Conservation (phyloP, 2,329 filamentous ascomycete genomes). For the Penicillium paneum region DNA sequence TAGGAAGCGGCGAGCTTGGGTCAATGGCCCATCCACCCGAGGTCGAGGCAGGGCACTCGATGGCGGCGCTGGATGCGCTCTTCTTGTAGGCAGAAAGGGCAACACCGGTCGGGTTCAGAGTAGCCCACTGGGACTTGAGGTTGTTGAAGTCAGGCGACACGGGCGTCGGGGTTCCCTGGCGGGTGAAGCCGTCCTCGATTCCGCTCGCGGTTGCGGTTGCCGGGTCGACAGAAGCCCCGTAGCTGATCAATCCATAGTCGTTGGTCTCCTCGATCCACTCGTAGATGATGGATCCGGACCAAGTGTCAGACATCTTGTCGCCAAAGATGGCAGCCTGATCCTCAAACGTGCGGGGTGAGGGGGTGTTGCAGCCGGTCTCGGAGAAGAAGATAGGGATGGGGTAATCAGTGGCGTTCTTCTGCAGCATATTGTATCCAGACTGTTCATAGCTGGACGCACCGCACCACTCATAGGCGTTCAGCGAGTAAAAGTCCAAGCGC, state of each 20-base stretch:
- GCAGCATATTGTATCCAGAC: constrained; percentile 68
- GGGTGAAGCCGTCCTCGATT: constrained; percentile 63
- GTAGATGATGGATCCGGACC: constrained; percentile 79
- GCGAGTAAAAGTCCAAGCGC: constrained; percentile 75
- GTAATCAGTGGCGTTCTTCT: constrained; percentile 65
- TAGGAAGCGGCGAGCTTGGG: constrained; percentile 67
- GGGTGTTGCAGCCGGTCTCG: constrained; percentile 75
- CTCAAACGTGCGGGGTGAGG: constrained; percentile 44
- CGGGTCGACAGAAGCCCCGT: constrained; percentile 59
- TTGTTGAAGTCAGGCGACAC: constrained; percentile 74
- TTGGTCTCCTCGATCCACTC: constrained; percentile 88
- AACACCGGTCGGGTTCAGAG: constrained; percentile 66
- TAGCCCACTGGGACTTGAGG: constrained; percentile 72
- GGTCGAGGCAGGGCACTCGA: constrained; percentile 69
- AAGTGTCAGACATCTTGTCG: constrained; percentile 64
- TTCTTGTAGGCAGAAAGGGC: constrained; percentile 63
- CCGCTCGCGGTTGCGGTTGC: constrained; percentile 54
- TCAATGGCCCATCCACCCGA: constrained; percentile 68
- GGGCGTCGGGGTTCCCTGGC: constrained; percentile 70
- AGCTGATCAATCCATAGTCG: constrained; percentile 75
- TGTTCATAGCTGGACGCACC: constrained; percentile 54
- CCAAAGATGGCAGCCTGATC: constrained; percentile 76
- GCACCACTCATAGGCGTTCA: constrained; percentile 85
- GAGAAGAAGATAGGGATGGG: constrained; percentile 87
- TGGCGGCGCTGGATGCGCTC: constrained; percentile 58